A percentile compares a stretch with the other conserved stretches of the same genome.
These are phyloP conservation scores for Tuber borchii DNA, from an alignment of 495 filamentous ascomycete species.

Conservation along the genomic window DNA sequence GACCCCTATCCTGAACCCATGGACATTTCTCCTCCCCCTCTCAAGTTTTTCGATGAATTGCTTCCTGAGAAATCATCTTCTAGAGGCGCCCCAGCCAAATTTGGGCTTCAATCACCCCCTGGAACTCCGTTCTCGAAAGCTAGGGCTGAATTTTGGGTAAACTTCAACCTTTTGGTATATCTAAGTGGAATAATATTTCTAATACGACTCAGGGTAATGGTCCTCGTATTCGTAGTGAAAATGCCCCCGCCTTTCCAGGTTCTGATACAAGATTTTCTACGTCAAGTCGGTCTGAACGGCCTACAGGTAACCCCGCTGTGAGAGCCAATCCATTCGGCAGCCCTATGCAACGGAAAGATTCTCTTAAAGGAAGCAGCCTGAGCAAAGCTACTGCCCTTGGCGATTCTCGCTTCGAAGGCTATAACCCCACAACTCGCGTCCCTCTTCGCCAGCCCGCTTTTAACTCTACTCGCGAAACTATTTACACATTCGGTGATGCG, in stretches of 20 bases:
- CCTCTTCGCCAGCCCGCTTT: background rate
- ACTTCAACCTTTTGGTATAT: background rate
- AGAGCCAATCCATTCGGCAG: background rate
- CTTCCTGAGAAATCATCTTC: background rate
- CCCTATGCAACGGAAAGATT: background rate
- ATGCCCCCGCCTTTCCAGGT: background rate
- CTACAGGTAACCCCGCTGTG: background rate
- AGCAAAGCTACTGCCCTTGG: background rate
- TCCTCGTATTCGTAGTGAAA: background rate
- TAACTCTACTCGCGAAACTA: background rate
- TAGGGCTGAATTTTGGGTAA: background rate
- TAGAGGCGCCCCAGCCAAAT: background rate
- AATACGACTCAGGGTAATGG: background rate
- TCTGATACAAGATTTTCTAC: background rate
- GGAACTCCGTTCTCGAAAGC: background rate
- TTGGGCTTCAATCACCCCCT: background rate
- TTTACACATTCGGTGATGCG: constrained; percentile 41
- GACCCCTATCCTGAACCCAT: background rate
- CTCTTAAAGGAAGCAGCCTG: background rate
- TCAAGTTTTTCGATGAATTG: background rate
- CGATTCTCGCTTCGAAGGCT: background rate
- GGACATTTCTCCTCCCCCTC: background rate
- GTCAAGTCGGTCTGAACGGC: background rate
- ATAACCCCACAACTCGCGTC: background rate
- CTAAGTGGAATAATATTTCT: background rate